Conservation (phyloP, 2,329 filamentous ascomycete genomes). For the Arthrobotrys conoides region DNA sequence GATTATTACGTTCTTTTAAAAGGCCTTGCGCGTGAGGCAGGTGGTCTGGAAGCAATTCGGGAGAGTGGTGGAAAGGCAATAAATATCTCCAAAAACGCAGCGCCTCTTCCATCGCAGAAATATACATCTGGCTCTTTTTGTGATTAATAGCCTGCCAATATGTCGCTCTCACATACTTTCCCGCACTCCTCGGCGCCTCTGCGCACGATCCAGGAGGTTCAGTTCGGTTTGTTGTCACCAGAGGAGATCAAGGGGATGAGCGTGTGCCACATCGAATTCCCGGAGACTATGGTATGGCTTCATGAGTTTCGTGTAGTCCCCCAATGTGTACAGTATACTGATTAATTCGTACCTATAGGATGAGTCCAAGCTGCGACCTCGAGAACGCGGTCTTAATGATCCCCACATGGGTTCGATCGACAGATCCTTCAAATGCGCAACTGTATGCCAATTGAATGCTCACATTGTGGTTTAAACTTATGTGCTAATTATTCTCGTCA, state of each 20-base stretch:
- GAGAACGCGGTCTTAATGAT: constrained; percentile 93
- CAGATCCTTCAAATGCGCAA: constrained; percentile 93
- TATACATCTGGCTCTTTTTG: constrained; percentile 6
- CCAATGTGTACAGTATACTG: constrained; percentile 7
- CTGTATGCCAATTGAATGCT: constrained; percentile 66
- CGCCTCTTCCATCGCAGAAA: constrained; percentile 16
- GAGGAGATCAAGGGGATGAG: constrained; percentile 99
- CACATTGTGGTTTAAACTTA: background rate
- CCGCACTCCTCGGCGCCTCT: constrained; percentile 93
- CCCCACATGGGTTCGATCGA: constrained; percentile 97
- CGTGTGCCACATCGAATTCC: constrained; percentile 94
- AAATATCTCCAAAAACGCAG: constrained; percentile 21
- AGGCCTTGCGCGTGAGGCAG: constrained; percentile 21
- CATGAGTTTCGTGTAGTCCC: constrained; percentile 43
- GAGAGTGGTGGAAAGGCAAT: constrained; percentile 38
- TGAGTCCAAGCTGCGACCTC: constrained; percentile 89
- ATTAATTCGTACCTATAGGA: constrained; percentile 69
- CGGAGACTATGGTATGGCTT: constrained; percentile 87
- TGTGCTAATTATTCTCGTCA: constrained; percentile 43
- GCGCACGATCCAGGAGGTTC: constrained; percentile 98
- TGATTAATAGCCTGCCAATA: constrained; percentile 70
- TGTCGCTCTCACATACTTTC: constrained; percentile 89
- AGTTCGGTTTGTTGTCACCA: constrained; percentile 96
- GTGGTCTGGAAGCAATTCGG: constrained; percentile 26
- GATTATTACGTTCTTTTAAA: constrained; percentile 26